Percentiles rank a stretch among this genome's conserved stretches.
These are phyloP conservation scores for Elongisporangium undulatum DNA, from an alignment of 352 stramenopile genomes.

Conservation along the genomic window DNA sequence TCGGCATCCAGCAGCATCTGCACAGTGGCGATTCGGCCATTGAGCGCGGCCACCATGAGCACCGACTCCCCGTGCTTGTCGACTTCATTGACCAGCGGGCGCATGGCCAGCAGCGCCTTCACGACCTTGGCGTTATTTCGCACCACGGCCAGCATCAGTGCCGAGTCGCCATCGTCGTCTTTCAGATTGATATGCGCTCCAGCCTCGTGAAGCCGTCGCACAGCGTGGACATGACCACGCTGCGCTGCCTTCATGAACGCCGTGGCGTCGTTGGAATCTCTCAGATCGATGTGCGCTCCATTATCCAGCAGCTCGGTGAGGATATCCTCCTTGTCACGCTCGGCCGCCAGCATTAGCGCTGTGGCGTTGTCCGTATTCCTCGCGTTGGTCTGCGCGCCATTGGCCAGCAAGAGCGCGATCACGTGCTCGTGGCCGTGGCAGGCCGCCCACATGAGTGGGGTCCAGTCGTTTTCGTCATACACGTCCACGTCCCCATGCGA, in stretches of 20 bases:
- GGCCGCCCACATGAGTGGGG: not conserved
- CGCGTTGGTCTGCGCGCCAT: not conserved
- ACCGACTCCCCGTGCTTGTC: not conserved
- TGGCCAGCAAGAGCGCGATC: not conserved
- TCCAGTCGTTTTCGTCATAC: not conserved
- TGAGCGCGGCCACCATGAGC: not conserved
- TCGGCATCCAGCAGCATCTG: not conserved
- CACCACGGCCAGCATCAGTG: no score
- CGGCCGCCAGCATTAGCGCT: not conserved
- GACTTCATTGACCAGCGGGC: not conserved
- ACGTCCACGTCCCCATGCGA: not conserved
- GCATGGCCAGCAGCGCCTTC: not conserved
- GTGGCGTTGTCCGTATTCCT: not conserved
- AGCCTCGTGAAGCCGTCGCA: slow-evolving; percentile 19
- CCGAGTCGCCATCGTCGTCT: no score
- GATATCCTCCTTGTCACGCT: no score
- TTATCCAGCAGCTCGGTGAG: no score
- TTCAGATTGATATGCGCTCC: slow-evolving; percentile 22
- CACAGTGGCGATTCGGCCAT: not conserved
- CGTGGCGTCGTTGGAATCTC: no score
- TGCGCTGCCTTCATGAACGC: no score
- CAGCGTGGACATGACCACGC: slow-evolving; percentile 11
- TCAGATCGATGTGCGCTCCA: no score
- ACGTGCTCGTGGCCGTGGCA: not conserved
- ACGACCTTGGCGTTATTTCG: not conserved